A percentile compares a stretch with the other conserved stretches of the same genome.
phyloP scores from a whole-genome alignment of 2,329 filamentous ascomycete species.

The Monilinia polystroma region DNA sequence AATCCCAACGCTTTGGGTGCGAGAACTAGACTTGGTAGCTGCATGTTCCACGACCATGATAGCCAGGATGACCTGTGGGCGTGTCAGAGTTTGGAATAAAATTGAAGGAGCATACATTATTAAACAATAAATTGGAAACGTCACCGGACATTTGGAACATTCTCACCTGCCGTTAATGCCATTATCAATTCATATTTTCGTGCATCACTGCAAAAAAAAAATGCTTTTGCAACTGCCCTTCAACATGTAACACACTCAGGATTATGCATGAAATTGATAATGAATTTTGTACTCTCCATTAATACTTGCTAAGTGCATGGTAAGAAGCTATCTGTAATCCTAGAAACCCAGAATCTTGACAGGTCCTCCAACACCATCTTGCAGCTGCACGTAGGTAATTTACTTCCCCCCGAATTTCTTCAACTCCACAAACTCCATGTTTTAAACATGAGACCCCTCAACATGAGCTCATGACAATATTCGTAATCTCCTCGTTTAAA shows the following conservation, averaged over 20 bases:
- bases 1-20: neutral
- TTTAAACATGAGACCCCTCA: neutral
- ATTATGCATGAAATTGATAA: neutral
- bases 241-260: neutral
- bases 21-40: neutral
- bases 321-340: neutral
- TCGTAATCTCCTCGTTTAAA: neutral
- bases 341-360: neutral
- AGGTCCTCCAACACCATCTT: neutral
- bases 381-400: neutral
- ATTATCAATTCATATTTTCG: neutral
- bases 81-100: neutral
- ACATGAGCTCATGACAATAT: neutral
- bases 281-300: neutral
- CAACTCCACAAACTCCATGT: neutral
- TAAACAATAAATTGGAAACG: too few relatives aligned
- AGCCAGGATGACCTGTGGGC: neutral
- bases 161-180: neutral
- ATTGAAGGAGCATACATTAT: neutral
- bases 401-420: neutral
- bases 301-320: neutral
- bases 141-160: too few relatives aligned
- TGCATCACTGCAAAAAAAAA: neutral
- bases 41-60: neutral
- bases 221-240: too few relatives aligned